phyloP scores from a whole-genome alignment of 1,284 basidiomycete species.

The Trichosporon coremiiforme region DNA sequence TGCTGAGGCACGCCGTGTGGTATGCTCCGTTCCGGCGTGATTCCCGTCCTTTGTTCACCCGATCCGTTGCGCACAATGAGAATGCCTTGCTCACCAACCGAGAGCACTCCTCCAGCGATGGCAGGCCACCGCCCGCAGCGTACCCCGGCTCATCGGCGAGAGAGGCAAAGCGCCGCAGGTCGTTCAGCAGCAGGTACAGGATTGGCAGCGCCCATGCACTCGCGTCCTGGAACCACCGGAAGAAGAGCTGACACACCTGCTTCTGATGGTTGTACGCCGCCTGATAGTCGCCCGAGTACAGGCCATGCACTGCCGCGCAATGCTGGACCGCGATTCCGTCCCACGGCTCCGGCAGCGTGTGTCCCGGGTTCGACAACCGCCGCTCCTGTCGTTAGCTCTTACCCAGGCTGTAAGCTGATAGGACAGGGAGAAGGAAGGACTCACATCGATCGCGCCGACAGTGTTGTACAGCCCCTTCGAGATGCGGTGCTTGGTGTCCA shows the following conservation, averaged over 20 bases:
- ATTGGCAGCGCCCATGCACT: slow-evolving; percentile 80
- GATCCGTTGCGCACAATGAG: slow-evolving; percentile 82
- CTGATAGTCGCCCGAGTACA: slow-evolving; percentile 41
- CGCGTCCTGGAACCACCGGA: slow-evolving; percentile 72
- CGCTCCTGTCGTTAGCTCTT: slow-evolving; percentile 35
- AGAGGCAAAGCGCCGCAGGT: slow-evolving; percentile 76
- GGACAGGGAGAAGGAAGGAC: slow-evolving; percentile 15
- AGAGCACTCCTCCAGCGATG: slow-evolving; percentile 87
- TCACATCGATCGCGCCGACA: slow-evolving; percentile 47
- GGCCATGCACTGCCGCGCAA: slow-evolving; percentile 48
- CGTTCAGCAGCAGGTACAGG: slow-evolving; percentile 74
- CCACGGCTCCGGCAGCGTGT: slow-evolving; percentile 49
- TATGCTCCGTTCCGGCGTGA: slow-evolving; percentile 92
- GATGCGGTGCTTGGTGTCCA: slow-evolving; percentile 43
- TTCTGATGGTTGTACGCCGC: slow-evolving; percentile 51
- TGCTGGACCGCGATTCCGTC: slow-evolving; percentile 51
- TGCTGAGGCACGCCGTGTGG: slow-evolving; percentile 84
- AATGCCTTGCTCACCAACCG: slow-evolving; percentile 89
- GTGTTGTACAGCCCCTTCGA: slow-evolving; percentile 47
- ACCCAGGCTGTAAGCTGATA: no score
- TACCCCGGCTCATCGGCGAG: slow-evolving; percentile 43
- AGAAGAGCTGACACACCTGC: slow-evolving; percentile 64
- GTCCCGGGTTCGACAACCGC: slow-evolving; percentile 43
- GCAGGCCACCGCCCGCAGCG: slow-evolving; percentile 61
- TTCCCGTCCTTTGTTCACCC: slow-evolving; percentile 68